Evolutionary conservation across 345 rosid genomes (phyloP).

Genomic region (Dipteronia dyeriana): DNA sequence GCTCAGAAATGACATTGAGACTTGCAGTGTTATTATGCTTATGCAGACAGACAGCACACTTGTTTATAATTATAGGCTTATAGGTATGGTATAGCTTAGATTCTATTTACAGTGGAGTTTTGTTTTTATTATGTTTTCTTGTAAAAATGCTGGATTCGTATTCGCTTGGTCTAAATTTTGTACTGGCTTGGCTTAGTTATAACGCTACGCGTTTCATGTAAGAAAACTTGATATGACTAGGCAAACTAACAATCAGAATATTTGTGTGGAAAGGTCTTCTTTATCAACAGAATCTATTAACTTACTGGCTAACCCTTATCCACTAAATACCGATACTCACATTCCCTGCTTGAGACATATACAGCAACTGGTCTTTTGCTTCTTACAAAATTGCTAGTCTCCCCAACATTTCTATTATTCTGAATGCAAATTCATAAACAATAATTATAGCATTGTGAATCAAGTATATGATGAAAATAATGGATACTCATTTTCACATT

Average conservation of each 20-base stretch:
- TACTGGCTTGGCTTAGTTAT: conserved; percentile 46
- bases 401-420: neutral
- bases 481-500: neutral
- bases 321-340: no score
- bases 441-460: neutral
- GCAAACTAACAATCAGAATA: no score
- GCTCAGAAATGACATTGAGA: conserved; percentile 55
- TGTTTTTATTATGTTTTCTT: conserved; percentile 13
- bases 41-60: neutral
- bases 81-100: neutral
- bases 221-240: neutral
- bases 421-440: neutral
- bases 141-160: conserved; percentile 19
- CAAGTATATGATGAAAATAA: neutral
- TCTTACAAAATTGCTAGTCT: no score
- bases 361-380: no score
- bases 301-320: no score
- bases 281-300: no score
- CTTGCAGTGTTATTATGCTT: neutral
- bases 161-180: conserved; percentile 19
- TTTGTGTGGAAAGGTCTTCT: no score
- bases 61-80: no score
- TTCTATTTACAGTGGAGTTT: neutral
- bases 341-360: no score
- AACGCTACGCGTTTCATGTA: conserved; percentile 31